These are phyloP conservation scores for Syzygium jambos DNA, from an alignment of 345 rosid species.

Conservation along the genomic window DNA sequence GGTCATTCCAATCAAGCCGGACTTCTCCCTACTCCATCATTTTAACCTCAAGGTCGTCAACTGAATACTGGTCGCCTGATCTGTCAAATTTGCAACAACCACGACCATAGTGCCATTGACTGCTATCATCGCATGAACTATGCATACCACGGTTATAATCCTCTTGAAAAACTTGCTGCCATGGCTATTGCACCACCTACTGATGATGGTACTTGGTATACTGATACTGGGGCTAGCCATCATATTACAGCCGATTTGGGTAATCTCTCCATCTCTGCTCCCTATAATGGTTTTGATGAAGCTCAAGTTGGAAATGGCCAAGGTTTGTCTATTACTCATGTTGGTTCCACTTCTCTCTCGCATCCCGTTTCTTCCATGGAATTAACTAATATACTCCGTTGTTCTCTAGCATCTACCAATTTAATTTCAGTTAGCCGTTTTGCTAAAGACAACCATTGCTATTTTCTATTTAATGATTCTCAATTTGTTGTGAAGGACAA, in stretches of 20 bases:
- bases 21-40: too few species aligned
- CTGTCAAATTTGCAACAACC: neutral
- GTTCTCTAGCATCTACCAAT: neutral
- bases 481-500: too few species aligned
- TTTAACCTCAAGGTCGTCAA: too few species aligned
- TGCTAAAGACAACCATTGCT: neutral
- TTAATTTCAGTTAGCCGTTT: neutral
- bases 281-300: too few species aligned
- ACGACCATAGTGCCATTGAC: neutral
- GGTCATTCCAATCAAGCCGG: too few species aligned
- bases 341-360: neutral
- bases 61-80: neutral
- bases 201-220: too few species aligned
- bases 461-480: neutral
- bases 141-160: neutral
- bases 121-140: neutral
- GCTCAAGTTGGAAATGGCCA: too few species aligned
- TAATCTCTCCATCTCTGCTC: too few species aligned
- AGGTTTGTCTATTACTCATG: too few species aligned
- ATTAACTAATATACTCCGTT: neutral
- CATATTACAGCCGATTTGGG: too few species aligned
- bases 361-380: neutral
- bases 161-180: neutral
- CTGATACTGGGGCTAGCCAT: too few species aligned
- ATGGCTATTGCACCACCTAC: too few species aligned